Evolutionary conservation across 2,329 filamentous ascomycete genomes (phyloP), one percentile per base, ranked within the genome.

Genomic region (Fusarium pseudograminearum): DNA sequence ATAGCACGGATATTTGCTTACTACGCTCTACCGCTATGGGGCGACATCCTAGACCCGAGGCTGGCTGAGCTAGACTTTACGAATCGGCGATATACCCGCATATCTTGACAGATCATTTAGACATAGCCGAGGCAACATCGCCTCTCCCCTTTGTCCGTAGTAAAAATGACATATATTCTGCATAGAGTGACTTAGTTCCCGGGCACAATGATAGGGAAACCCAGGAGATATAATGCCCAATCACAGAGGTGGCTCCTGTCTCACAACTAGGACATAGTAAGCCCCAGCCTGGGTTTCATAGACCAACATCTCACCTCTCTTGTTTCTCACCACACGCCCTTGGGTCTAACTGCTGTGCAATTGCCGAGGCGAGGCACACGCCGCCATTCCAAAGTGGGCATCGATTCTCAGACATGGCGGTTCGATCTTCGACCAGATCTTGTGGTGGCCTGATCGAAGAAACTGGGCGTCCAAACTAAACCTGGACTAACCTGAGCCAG

Each of bases 371-470:
- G 30, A 47, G 41, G 48, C 33, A 51, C 47, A 58, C 48, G 53
- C 42, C 51, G 63, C 56, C 63, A 67, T 67, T 67, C 65, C 63
- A 58, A 47, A 42, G 40, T 62, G 28, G 59, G 56, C 31, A 26
- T 41, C 28, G 28, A 48, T 48, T 57, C 57, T 52, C 57, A 53
- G 20, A 61, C 56, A 45, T 33, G 20, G 31, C 36, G 20, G 38
- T 53, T 69, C 54, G 59, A 69, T 68, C 65, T 36, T 22, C 33
- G 20, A 30, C 42, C 41, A 50, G 65, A 65, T 69, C 60, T 68
- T 42, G 45, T 26, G 33, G 31, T 42, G 53, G 40, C 50, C 26
- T 42, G 28, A 69, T 65, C 65, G 53, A 64, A 26, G 22, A 40
- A 24, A 18, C 16, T 47, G 59, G 50, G 41, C 7, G 31, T 20